A percentile compares a stretch with the other conserved stretches of the same genome.
Conservation (phyloP, 106 monocot species). For the Dactylorhiza incarnata region DNA sequence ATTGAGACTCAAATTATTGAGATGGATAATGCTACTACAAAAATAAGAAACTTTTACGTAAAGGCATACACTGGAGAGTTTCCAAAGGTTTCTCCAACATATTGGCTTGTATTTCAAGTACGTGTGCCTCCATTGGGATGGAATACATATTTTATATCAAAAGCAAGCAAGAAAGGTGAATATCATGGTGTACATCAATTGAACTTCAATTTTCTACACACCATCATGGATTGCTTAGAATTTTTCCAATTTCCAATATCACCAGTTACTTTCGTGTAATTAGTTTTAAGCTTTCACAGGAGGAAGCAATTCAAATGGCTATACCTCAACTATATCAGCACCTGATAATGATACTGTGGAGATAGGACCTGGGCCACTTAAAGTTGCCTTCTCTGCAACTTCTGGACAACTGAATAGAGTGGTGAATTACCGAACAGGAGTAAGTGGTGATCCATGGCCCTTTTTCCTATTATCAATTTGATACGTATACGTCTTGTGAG, state of each 20-base stretch:
- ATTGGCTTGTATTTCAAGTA: conserved; percentile 67
- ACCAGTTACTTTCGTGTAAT: background rate
- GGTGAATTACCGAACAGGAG: conserved; percentile 46
- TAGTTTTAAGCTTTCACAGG: background rate
- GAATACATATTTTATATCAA: conserved; percentile 70
- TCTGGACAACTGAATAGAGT: conserved; percentile 60
- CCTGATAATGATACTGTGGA: conserved; percentile 37
- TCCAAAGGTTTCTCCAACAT: conserved; percentile 40
- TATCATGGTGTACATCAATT: background rate
- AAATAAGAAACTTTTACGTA: conserved; percentile 49
- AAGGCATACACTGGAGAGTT: conserved; percentile 61
- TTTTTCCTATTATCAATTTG: no score
- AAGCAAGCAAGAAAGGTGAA: conserved; percentile 31
- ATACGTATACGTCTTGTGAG: no score
- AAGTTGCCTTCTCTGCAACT: conserved; percentile 44
- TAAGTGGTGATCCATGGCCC: conserved; percentile 16
- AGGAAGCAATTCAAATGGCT: conserved; percentile 13
- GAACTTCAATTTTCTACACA: background rate
- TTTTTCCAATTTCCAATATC: background rate
- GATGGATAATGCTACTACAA: conserved; percentile 47
- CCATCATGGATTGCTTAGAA: background rate
- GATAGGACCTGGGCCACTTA: conserved; percentile 59
- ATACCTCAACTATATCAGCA: conserved; percentile 16
- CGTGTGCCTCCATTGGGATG: conserved; percentile 64
- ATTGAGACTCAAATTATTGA: conserved; percentile 47